Base-by-base conservation (phyloP, 176 grass and related monocot genomes). In the Bonia amplexicaulis region DNA sequence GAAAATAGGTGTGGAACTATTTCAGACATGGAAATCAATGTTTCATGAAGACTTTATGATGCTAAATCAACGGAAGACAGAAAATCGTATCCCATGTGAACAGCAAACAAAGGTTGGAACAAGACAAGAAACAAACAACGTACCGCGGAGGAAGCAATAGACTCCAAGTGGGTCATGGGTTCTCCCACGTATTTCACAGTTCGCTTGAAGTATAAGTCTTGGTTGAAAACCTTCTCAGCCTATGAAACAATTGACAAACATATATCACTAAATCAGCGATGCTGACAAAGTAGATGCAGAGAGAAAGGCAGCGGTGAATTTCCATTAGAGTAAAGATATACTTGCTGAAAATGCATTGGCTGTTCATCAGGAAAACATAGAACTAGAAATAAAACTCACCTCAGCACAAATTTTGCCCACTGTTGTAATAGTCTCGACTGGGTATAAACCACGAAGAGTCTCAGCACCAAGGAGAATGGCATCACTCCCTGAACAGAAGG, bases 221-320 rank as follows among this genome's bases (percentile, higher is more conserved):
- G 97, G 85, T 99, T 99, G 82, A 96, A 99, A 53, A 99, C 97
- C 82, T 99, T 99, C 88, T 99, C 97, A 59, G 93, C 92, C 97
- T 99, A 76, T 82, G 62, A 90, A 89, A 55, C 29, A 60, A 59
- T 72, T 6, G 67, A 48, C 10, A 4, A n/a, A 79, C 60, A 77
- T 44, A 52, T 71, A 64, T 76, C 23, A 73, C 46, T 54, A 62
- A 79, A 74, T 67, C 57, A 37, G 75, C 67, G 45, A 46, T 66
- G 14, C 27, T 81, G 8, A 46, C 12, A 66, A 57, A 51, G 6
- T 26, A 79, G 48, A 53, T 66, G 40, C 3, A 11, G 4, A 52
- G 15, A 78, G 4, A 57, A 14, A 51, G 31, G n/a, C 7, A 27
- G 33, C 16, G 53, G 6, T 26, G 9, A 26, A 74, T 44, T 74